A percentile compares a stretch with the other conserved stretches of the same genome.
phyloP scores from a whole-genome alignment of 169 alveolate genomes.

The Plasmodium chabaudi region DNA sequence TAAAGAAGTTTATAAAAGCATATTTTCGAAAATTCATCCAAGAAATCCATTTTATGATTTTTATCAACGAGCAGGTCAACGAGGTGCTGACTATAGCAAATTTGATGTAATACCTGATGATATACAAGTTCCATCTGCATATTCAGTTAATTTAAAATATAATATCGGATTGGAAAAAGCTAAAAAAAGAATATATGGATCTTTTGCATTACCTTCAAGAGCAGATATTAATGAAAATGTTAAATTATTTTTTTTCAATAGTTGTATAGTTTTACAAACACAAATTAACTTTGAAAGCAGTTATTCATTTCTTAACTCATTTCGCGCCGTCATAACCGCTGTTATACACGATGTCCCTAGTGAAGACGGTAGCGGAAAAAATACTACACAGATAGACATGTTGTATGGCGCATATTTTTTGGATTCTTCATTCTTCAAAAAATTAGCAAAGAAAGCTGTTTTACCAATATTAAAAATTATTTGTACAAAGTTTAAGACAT shows the following conservation, averaged over 20 bases:
- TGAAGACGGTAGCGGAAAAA: neutral
- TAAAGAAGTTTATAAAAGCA: constrained; percentile 17
- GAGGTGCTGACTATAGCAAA: constrained; percentile 11
- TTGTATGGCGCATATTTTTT: constrained; percentile 28
- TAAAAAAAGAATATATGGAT: constrained; percentile 15
- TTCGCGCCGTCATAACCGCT: constrained; percentile 16
- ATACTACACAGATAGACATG: constrained; percentile 42
- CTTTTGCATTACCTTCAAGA: constrained; percentile 13
- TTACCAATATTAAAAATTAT: constrained; percentile 17
- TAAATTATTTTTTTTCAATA: constrained; percentile 25
- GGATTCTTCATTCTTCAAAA: constrained; percentile 22
- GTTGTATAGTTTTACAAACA: constrained; percentile 24
- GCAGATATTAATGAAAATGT: constrained; percentile 29
- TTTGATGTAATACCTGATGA: neutral
- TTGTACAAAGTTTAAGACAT: constrained; percentile 5
- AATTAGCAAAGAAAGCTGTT: constrained; percentile 3
- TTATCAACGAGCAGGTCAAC: constrained; percentile 8
- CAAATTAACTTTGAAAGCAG: neutral
- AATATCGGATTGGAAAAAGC: constrained; percentile 26
- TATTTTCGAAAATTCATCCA: constrained; percentile 21
- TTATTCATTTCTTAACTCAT: constrained; percentile 17
- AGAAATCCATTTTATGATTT: constrained; percentile 28
- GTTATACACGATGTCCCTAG: constrained; percentile 2
- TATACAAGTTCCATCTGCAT: neutral
- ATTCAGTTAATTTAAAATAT: constrained; percentile 10